phyloP scores from a whole-genome alignment of 208 protist species.

The Herpetomonas samuelpessoai region DNA sequence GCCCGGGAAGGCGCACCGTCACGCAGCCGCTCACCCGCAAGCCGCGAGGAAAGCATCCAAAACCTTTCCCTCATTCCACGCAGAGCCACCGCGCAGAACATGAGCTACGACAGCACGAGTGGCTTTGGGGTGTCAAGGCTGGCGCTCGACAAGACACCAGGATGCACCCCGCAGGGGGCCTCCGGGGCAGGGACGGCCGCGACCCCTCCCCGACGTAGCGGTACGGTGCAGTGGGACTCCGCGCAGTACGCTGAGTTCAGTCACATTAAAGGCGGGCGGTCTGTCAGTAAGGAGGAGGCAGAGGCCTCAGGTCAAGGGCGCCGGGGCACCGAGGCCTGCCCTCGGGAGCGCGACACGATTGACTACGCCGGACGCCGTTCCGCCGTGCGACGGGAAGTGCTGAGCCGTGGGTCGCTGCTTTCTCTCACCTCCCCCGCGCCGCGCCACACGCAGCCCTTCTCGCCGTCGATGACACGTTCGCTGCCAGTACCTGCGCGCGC shows the following conservation, averaged over 20 bases:
- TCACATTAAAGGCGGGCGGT: not conserved
- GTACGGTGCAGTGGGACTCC: not conserved
- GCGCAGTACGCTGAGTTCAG: not conserved
- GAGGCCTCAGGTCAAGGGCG: not conserved
- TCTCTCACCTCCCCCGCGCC: too few species aligned
- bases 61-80: too few species aligned
- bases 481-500: not conserved
- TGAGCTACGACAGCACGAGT: slow-evolving; percentile 2
- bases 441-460: too few species aligned
- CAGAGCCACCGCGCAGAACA: not conserved
- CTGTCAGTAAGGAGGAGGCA: not conserved
- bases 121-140: slow-evolving; percentile 1
- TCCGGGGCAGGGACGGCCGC: too few species aligned
- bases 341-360: not conserved
- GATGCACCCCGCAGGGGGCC: not conserved
- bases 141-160: not conserved
- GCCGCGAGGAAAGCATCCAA: too few species aligned
- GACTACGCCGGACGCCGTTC: not conserved
- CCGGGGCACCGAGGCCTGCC: too few species aligned
- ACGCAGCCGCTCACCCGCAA: not conserved
- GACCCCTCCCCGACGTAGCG: not conserved
- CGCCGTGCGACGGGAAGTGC: not conserved
- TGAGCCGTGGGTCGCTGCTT: not conserved
- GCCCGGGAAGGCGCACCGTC: too few species aligned
- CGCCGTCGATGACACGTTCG: too few species aligned